phyloP scores from a whole-genome alignment of 1,284 basidiomycete genomes.

The Schizopora paradoxa region DNA sequence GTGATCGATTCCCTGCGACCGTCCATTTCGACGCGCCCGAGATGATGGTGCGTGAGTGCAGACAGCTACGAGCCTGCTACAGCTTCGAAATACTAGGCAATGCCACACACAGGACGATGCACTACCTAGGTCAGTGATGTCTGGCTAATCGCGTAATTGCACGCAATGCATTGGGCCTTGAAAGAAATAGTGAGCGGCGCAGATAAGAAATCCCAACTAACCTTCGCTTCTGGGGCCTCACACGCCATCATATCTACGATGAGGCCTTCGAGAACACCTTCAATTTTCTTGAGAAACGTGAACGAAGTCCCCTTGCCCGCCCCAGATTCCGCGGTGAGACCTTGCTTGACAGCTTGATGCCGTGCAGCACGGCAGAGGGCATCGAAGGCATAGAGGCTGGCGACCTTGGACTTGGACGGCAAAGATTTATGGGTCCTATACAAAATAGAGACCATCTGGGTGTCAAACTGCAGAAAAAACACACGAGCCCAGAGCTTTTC shows the following conservation, averaged over 20 bases:
- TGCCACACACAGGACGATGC: too few relatives aligned
- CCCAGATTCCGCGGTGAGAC: conserved; percentile 48
- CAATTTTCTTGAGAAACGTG: conserved; percentile 80
- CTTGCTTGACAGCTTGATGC: conserved; percentile 59
- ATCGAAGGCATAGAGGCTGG: conserved; percentile 87
- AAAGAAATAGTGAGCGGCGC: too few relatives aligned
- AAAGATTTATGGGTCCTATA: conserved; percentile 82
- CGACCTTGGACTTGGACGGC: conserved; percentile 61
- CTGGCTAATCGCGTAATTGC: too few relatives aligned
- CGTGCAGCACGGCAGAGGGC: conserved; percentile 82
- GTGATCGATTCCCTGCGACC: too few relatives aligned
- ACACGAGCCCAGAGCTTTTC: conserved; percentile 10
- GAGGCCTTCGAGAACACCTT: conserved; percentile 79
- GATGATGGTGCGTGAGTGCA: too few relatives aligned
- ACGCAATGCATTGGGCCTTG: too few relatives aligned
- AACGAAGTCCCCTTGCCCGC: conserved; percentile 65
- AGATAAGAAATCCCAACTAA: conserved; percentile 63
- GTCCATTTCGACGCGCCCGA: too few relatives aligned
- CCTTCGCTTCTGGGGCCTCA: conserved; percentile 70
- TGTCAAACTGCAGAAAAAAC: conserved; percentile 56
- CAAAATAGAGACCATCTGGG: conserved; percentile 77
- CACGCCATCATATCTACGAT: conserved; percentile 73
- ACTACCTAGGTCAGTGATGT: too few relatives aligned
- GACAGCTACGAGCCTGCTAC: too few relatives aligned
- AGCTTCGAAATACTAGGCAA: too few relatives aligned